Conservation (phyloP, 345 rosid species). For the Euphorbia lathyris region DNA sequence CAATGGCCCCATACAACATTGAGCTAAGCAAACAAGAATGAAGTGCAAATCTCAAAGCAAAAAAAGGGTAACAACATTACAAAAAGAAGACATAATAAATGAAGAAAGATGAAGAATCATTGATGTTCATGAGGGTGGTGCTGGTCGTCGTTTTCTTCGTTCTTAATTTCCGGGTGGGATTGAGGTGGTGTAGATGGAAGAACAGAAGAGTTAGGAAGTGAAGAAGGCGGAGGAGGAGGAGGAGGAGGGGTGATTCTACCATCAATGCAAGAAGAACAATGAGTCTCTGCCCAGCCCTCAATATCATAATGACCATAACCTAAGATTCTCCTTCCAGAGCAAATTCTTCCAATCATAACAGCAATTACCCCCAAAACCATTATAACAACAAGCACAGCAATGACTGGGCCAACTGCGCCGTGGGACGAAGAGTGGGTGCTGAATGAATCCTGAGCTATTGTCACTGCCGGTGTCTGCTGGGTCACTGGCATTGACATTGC, state of each 20-base stretch:
- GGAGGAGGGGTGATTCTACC: conserved; percentile 48
- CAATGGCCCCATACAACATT: not conserved
- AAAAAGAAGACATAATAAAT: not conserved
- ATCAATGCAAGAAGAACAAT: conserved; percentile 70
- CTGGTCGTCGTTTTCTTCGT: conserved; percentile 28
- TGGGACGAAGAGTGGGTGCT: conserved; percentile 27
- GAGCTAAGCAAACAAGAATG: not conserved
- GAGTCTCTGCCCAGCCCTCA: conserved; percentile 69
- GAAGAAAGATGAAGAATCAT: not conserved
- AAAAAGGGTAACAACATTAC: not conserved
- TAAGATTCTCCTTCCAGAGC: conserved; percentile 60
- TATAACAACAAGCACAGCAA: conserved; percentile 53
- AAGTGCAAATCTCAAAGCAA: not conserved
- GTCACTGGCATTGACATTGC: conserved; percentile 37
- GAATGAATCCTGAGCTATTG: conserved; percentile 32
- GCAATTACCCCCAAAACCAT: conserved; percentile 44
- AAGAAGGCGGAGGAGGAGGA: conserved; percentile 11
- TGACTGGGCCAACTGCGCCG: conserved; percentile 47
- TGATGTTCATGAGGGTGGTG: conserved; percentile 21
- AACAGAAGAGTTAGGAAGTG: conserved; percentile 16
- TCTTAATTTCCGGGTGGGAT: conserved; percentile 34
- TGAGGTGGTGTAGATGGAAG: conserved; percentile 17
- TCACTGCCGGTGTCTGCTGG: conserved; percentile 45
- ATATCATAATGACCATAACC: conserved; percentile 61
- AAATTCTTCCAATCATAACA: conserved; percentile 59